Percentiles rank a stretch among this genome's conserved stretches.
These are phyloP conservation scores for Sutorius australiensis DNA, from an alignment of 768 basidiomycete species.

Conservation along the genomic window DNA sequence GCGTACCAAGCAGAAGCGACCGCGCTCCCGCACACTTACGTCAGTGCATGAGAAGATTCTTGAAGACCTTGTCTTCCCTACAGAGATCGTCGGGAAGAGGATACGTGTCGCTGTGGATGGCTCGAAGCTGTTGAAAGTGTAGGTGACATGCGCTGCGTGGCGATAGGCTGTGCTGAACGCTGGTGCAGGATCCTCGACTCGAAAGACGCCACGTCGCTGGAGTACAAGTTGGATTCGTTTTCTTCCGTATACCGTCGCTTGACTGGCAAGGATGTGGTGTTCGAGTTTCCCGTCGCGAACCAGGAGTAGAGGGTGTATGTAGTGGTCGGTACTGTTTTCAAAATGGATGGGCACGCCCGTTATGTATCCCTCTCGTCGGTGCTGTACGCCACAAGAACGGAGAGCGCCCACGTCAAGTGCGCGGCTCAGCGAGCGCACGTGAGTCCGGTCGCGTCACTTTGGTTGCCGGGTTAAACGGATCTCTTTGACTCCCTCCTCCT, in stretches of 20 bases:
- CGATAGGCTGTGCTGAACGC: constrained; percentile 14
- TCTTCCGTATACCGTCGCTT: constrained; percentile 93
- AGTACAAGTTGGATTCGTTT: constrained; percentile 99
- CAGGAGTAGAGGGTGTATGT: constrained; percentile 53
- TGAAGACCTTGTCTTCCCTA: constrained; percentile 98
- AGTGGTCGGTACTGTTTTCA: constrained; percentile 26
- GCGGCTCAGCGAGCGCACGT: constrained; percentile 23
- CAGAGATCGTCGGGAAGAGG: constrained; percentile 98
- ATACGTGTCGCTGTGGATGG: constrained; percentile 93
- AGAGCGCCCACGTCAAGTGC: constrained; percentile 2
- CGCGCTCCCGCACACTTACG: constrained; percentile 94
- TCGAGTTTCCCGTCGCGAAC: constrained; percentile 81
- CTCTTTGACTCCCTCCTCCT: constrained; percentile 27
- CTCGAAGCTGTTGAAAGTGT: constrained; percentile 97
- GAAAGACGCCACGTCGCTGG: constrained; percentile 95
- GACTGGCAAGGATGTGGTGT: constrained; percentile 95
- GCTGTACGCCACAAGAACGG: constrained; percentile 22
- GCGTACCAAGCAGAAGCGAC: constrained; percentile 92
- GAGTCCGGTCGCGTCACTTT: constrained; percentile 32
- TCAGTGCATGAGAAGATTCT: constrained; percentile 97
- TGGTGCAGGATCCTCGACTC: constrained; percentile 83
- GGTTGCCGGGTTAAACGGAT: constrained; percentile 20
- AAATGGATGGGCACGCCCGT: constrained; percentile 38
- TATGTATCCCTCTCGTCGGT: constrained; percentile 23
- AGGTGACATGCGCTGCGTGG: constrained; percentile 38